Evolutionary conservation across 345 rosid species (phyloP).

Genomic region (Lagerstroemia speciosa): DNA sequence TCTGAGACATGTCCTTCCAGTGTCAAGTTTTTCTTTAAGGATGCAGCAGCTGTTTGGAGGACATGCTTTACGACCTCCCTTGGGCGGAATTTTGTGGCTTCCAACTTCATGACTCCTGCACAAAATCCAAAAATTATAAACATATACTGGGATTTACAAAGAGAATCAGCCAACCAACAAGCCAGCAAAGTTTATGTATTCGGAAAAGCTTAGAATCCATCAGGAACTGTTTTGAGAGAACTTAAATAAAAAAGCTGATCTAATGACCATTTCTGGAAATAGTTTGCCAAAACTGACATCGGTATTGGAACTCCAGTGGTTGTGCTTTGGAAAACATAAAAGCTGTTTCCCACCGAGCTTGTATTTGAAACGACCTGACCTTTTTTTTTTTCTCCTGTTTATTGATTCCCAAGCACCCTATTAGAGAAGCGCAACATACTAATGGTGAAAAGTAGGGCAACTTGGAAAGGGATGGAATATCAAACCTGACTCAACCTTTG

Average conservation of each 20-base stretch:
- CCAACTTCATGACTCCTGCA: constrained; percentile 85
- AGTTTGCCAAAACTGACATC: not conserved
- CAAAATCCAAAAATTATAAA: not conserved
- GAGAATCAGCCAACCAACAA: not conserved
- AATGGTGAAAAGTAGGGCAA: not conserved
- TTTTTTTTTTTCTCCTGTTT: not conserved
- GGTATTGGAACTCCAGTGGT: too few relatives aligned
- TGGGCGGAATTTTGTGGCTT: constrained; percentile 87
- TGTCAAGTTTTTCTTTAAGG: constrained; percentile 63
- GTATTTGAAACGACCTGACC: not conserved
- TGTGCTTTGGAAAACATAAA: too few relatives aligned
- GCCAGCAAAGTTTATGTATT: not conserved
- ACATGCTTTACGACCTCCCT: constrained; percentile 91
- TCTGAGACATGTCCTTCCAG: constrained; percentile 77
- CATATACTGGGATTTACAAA: not conserved
- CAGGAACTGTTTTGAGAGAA: not conserved
- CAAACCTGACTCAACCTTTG: constrained; percentile 93
- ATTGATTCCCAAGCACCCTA: not conserved
- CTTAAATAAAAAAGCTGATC: not conserved
- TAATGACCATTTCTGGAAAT: not conserved
- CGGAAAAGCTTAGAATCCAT: not conserved
- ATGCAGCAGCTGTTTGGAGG: constrained; percentile 93
- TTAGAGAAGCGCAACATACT: not conserved
- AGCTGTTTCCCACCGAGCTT: not conserved
- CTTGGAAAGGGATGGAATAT: not conserved